A percentile compares a stretch with the other conserved stretches of the same genome.
These are phyloP conservation scores for Diplodia corticola DNA, from an alignment of 2,329 filamentous ascomycete species.

Conservation along the genomic window DNA sequence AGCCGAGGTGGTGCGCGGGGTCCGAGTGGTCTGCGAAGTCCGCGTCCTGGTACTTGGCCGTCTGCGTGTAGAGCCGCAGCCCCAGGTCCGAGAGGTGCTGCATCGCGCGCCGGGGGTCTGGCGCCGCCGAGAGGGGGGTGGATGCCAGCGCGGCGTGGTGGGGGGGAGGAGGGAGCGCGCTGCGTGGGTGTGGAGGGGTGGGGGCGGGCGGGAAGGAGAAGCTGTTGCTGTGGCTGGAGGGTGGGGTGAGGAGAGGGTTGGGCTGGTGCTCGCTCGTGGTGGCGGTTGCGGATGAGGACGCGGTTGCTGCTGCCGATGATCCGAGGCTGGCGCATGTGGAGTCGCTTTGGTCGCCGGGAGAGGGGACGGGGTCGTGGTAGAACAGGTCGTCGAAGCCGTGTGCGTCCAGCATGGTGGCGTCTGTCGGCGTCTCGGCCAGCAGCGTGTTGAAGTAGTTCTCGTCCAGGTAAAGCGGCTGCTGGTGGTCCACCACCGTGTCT, in stretches of 20 bases:
- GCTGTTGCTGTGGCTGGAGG: background rate
- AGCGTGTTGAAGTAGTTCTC: background rate
- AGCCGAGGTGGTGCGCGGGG: too few species aligned
- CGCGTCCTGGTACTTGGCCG: background rate
- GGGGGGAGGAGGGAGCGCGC: too few species aligned
- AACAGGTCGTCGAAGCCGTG: background rate
- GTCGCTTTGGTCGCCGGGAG: background rate
- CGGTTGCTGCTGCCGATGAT: too few species aligned
- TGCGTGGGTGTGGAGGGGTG: too few species aligned
- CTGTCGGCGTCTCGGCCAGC: background rate
- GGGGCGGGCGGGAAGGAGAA: too few species aligned
- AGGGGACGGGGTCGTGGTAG: background rate
- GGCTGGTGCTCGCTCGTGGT: too few species aligned
- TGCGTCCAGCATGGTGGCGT: background rate
- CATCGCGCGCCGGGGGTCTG: background rate
- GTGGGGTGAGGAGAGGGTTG: background rate
- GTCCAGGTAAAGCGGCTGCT: background rate
- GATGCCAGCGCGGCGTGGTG: too few species aligned
- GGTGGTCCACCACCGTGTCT: too few species aligned
- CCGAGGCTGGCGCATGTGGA: too few species aligned
- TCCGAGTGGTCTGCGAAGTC: too few species aligned
- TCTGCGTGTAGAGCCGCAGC: background rate
- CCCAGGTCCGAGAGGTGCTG: background rate
- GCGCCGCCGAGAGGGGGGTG: too few species aligned
- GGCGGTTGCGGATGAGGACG: too few species aligned